phyloP scores from a whole-genome alignment of 306 rosid species.

The Purshia tridentata region DNA sequence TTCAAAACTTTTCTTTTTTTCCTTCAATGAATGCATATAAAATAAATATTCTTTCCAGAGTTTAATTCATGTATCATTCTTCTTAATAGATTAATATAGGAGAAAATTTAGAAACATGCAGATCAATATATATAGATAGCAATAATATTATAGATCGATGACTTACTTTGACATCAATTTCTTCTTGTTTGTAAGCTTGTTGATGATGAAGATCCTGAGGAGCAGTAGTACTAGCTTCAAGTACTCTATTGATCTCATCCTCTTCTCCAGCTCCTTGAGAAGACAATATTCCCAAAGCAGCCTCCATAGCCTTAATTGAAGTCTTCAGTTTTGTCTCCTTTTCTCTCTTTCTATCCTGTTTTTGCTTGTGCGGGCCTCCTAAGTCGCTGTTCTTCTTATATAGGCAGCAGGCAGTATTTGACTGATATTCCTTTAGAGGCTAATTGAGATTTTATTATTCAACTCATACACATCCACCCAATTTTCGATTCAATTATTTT shows the following conservation, averaged over 20 bases:
- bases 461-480: not conserved
- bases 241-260: slow-evolving; percentile 28
- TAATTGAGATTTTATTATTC: not conserved
- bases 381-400: slow-evolving; percentile 14
- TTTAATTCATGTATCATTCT: too few species aligned
- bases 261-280: slow-evolving; percentile 38
- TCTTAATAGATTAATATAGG: too few species aligned
- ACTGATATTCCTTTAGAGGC: slow-evolving; percentile 34
- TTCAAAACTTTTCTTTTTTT: too few species aligned
- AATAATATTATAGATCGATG: too few species aligned
- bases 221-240: not conserved
- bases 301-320: slow-evolving; percentile 37
- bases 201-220: not conserved
- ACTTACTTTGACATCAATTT: slow-evolving; percentile 20
- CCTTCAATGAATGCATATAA: too few species aligned
- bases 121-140: too few species aligned
- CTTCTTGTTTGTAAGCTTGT: slow-evolving; percentile 1
- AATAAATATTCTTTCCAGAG: too few species aligned
- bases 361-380: slow-evolving; percentile 8
- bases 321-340: not conserved
- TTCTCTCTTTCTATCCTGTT: not conserved
- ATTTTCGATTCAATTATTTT: not conserved
- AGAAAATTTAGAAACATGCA: too few species aligned
- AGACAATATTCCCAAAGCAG: slow-evolving; percentile 35
- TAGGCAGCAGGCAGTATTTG: slow-evolving; percentile 57